Evolutionary conservation across 140 eudicot genomes (phyloP).

Genomic region (Ambrosia hybrid): DNA sequence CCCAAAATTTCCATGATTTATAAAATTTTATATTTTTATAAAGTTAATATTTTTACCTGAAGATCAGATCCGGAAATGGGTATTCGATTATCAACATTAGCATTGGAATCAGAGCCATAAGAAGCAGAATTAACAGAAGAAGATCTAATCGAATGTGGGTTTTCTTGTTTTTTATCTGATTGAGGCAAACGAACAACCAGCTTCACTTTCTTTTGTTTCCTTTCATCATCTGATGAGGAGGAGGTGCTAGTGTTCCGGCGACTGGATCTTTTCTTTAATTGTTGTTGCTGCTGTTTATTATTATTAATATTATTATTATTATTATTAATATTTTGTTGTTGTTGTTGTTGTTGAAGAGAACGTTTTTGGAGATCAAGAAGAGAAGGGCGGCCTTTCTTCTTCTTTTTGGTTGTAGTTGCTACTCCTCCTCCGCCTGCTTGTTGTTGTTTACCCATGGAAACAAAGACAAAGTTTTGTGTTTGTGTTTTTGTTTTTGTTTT

Average conservation of each 20-base stretch:
- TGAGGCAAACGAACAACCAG: slow-evolving; percentile 74
- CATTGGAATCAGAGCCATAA: slow-evolving; percentile 45
- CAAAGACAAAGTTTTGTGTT: background rate
- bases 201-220: slow-evolving; percentile 76
- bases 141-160: slow-evolving; percentile 33
- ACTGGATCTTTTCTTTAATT: slow-evolving; percentile 54
- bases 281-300: slow-evolving; percentile 19
- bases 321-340: too few species aligned
- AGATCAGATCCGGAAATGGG: slow-evolving; percentile 52
- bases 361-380: slow-evolving; percentile 52
- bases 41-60: slow-evolving; percentile 35
- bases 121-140: slow-evolving; percentile 43
- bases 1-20: background rate
- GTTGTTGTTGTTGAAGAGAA: slow-evolving; percentile 11
- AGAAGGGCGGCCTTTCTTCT: slow-evolving; percentile 66
- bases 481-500: slow-evolving; percentile 14
- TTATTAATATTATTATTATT: too few species aligned
- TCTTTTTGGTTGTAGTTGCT: slow-evolving; percentile 37
- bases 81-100: slow-evolving; percentile 45
- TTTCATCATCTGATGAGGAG: slow-evolving; percentile 46
- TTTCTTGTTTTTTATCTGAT: slow-evolving; percentile 35
- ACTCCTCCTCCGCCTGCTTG: slow-evolving; percentile 22
- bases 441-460: slow-evolving; percentile 48
- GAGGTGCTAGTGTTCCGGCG: slow-evolving; percentile 61
- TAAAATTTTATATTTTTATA: too few species aligned